These are phyloP conservation scores for Hymenochaete sp. DNA, from an alignment of 1,284 basidiomycete species.

Conservation along the genomic window DNA sequence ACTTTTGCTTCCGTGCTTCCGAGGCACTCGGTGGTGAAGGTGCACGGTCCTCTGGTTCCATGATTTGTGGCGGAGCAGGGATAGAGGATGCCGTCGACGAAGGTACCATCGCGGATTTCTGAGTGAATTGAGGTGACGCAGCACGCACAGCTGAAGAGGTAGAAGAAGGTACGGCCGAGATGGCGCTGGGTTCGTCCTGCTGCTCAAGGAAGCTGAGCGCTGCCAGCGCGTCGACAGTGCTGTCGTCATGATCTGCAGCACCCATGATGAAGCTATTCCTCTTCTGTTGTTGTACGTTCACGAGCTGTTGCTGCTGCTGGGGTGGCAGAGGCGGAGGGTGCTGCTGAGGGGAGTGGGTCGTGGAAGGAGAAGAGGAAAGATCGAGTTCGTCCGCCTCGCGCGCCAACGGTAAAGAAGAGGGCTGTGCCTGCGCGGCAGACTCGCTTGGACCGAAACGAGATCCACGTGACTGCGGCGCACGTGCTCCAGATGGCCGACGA, in stretches of 20 bases:
- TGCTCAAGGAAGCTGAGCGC: conserved; percentile 66
- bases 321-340: not conserved
- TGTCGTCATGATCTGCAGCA: conserved; percentile 33
- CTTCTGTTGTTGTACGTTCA: conserved; percentile 16
- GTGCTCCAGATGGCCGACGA: conserved; percentile 78
- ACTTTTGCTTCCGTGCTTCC: conserved; percentile 27
- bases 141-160: too few species aligned
- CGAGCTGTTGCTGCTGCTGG: too few species aligned
- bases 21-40: conserved; percentile 8
- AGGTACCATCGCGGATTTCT: conserved; percentile 14
- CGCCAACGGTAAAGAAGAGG: conserved; percentile 6
- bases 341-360: not conserved
- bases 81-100: not conserved
- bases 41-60: conserved; percentile 17
- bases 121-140: conserved; percentile 20
- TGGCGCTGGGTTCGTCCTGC: conserved; percentile 31
- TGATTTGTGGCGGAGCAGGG: conserved; percentile 11
- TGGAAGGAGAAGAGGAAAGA: not conserved
- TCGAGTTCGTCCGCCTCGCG: conserved; percentile 12
- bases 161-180: conserved; percentile 2
- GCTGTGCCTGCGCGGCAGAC: conserved; percentile 1
- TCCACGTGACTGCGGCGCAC: conserved; percentile 43
- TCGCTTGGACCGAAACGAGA: conserved; percentile 22
- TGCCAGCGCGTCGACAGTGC: conserved; percentile 62
- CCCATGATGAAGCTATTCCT: conserved; percentile 12